Percentiles rank a stretch among this genome's conserved stretches.
Evolutionary conservation across 306 rosid genomes (phyloP).

Genomic region (Glycyrrhiza uralensis): DNA sequence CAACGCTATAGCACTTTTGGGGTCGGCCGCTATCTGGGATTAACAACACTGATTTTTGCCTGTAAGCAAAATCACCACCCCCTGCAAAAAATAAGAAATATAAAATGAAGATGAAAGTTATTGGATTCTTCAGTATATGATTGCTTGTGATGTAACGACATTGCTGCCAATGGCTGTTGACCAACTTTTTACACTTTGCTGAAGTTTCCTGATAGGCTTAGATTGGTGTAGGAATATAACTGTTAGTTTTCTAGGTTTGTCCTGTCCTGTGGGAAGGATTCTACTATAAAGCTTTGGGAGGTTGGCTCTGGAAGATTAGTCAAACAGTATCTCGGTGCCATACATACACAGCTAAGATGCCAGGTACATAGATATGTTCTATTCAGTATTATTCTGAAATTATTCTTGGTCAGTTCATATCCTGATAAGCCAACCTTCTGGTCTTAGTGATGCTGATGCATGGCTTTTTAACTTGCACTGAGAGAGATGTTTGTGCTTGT

Average conservation of each 20-base stretch:
- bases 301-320: conserved; percentile 85
- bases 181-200: conserved; percentile 7
- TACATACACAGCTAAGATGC: conserved; percentile 67
- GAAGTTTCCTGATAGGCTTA: background rate
- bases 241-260: conserved; percentile 55
- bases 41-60: no score
- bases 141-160: conserved; percentile 6
- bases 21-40: no score
- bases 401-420: conserved; percentile 1
- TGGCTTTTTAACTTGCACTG: background rate
- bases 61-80: background rate
- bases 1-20: no score
- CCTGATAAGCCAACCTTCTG: background rate
- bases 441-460: conserved; percentile 5
- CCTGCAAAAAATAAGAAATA: no score
- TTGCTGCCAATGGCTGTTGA: background rate
- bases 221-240: conserved; percentile 21
- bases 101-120: background rate
- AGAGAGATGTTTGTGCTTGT: background rate
- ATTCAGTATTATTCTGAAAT: background rate
- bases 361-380: conserved; percentile 48
- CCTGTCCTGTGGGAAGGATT: conserved; percentile 93
- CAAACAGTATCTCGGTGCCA: conserved; percentile 80
- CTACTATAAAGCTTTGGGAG: conserved; percentile 84
- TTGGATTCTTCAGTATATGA: background rate